phyloP scores from a whole-genome alignment of 305 asterid species.

The Fraxinus paxiana region DNA sequence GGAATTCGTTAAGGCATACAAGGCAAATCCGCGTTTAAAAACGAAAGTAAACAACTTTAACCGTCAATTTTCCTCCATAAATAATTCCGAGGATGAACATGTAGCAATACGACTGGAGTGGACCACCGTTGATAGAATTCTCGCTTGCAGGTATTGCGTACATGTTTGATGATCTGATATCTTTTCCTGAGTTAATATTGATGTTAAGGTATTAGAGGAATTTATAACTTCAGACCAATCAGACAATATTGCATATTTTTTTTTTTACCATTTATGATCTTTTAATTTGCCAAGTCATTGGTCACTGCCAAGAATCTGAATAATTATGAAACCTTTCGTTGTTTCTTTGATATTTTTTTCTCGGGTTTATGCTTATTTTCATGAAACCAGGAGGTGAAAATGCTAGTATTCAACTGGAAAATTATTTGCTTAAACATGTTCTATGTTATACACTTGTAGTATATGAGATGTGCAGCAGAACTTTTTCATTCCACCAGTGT shows the following conservation, averaged over 20 bases:
- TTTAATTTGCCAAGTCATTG: neutral
- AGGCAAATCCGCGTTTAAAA: conserved; percentile 76
- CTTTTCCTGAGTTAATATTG: conserved; percentile 13
- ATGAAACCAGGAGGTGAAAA: conserved; percentile 11
- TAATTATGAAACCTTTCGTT: neutral
- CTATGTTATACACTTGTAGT: neutral
- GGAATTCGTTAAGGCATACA: conserved; percentile 78
- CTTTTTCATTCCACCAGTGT: neutral
- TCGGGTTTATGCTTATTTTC: neutral
- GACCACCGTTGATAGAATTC: conserved; percentile 88
- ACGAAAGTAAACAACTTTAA: conserved; percentile 83
- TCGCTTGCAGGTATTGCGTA: conserved; percentile 67
- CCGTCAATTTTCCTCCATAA: conserved; percentile 63
- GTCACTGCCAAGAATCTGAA: neutral
- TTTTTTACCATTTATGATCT: neutral
- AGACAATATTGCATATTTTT: neutral
- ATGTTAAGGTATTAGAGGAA: neutral
- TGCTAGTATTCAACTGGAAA: conserved; percentile 2
- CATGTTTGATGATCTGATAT: conserved; percentile 13
- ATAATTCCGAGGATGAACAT: conserved; percentile 67
- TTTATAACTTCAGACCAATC: neutral
- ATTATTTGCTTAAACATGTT: conserved; percentile 12
- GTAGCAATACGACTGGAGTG: conserved; percentile 89
- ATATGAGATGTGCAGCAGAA: conserved; percentile 1
- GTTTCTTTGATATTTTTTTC: neutral